Evolutionary conservation across 805 yeast species (phyloP), one percentile per base, ranked within the genome.

Genomic region (Jamesozyma piceae): DNA sequence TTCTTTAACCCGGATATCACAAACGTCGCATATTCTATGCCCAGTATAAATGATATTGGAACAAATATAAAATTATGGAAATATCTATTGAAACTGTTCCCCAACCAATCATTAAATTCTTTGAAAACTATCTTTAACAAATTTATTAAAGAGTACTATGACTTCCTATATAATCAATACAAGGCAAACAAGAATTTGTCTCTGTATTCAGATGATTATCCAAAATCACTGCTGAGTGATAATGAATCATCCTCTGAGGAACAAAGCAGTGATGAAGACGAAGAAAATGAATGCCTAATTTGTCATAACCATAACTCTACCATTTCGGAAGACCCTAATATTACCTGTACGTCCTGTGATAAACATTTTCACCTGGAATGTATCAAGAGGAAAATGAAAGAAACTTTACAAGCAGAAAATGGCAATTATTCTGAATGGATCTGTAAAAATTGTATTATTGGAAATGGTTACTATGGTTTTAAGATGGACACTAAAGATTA

Each of bases 391-490:
- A 15, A 19, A 2, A 2, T 31, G 5, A 20, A 19, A 3, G 21
- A n/a, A 4, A 34, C 19, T 11, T 9, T 13, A 18, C 14, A 9
- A 21, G 14, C 10, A 2, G 20, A 31, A 11, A 22, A 37, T 5
- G 20, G 18, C 14, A 19, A 30, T 19, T 4, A 34, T 20, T 55
- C 61, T 1, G 73, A 69, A 15, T 89, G 95, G 95, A 80, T 72
- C 55, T 89, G 97, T 60, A 82, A 81, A 39, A 74, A 73, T 43
- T 89, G 97, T 61, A 66, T 89, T n/a, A 69, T 82, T 13, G 95
- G 95, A 0, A 81, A 85, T 33, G 90, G 92, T 1, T 88, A 79
- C 49, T 89, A 86, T 55, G 95, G 95, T 0, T 89, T 90, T 59
- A 89, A 82, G 49, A 92, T 83, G 49, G 67, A 70, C 1, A 73